A percentile compares a stretch with the other conserved stretches of the same genome.
phyloP scores from a whole-genome alignment of 148 eudicot species.

The Polygonum aviculare region DNA sequence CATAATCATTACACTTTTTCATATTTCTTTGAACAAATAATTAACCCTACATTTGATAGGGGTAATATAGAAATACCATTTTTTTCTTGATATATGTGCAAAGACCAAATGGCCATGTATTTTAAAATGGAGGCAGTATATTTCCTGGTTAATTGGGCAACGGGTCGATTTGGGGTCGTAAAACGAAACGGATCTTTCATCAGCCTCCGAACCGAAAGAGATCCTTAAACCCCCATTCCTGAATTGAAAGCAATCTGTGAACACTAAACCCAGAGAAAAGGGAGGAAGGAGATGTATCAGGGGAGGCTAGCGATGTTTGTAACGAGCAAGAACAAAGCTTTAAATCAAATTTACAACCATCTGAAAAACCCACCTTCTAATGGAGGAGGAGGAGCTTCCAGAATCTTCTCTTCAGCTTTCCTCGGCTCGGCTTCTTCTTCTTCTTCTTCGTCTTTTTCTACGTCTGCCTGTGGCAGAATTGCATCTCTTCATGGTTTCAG shows the following conservation, averaged over 20 bases:
- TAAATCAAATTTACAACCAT: conserved; percentile 20
- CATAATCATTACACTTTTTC: too few relatives aligned
- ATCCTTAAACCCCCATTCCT: neutral
- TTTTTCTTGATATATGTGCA: too few relatives aligned
- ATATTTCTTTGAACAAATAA: too few relatives aligned
- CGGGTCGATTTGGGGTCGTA: neutral
- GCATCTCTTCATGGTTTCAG: conserved; percentile 29
- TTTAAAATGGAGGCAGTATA: too few relatives aligned
- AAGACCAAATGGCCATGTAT: too few relatives aligned
- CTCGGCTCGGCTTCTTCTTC: conserved; percentile 18
- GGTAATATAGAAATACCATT: too few relatives aligned
- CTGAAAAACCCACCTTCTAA: conserved; percentile 18
- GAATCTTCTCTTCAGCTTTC: conserved; percentile 30
- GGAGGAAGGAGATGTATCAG: conserved; percentile 23
- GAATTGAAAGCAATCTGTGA: neutral
- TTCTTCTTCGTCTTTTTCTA: neutral
- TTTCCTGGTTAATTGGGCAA: neutral
- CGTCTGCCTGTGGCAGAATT: conserved; percentile 26
- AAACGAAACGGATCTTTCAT: neutral
- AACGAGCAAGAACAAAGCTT: conserved; percentile 26
- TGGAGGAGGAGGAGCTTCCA: conserved; percentile 24
- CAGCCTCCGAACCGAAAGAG: neutral
- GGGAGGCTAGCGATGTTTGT: conserved; percentile 45
- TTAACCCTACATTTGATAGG: too few relatives aligned
- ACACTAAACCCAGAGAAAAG: conserved; percentile 10